Evolutionary conservation across 2,329 filamentous ascomycete species (phyloP).

Genomic region (Colletotrichum tofieldiae): DNA sequence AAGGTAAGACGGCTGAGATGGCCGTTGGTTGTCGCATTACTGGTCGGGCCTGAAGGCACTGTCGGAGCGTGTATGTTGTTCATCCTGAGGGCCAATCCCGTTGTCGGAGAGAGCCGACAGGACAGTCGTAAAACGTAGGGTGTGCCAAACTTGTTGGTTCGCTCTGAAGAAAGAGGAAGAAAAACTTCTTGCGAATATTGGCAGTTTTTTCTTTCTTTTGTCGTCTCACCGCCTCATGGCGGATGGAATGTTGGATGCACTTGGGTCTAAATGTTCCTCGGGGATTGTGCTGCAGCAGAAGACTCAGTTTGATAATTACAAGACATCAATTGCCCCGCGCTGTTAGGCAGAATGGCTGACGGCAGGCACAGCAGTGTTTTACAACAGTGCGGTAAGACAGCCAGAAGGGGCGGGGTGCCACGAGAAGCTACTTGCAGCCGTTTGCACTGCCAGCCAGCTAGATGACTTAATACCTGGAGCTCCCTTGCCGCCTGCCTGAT

Average conservation of each 20-base stretch:
- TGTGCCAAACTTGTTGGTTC: background rate
- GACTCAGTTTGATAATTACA: background rate
- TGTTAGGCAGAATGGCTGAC: conserved; percentile 1
- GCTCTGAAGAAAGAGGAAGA: background rate
- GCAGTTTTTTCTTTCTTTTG: background rate
- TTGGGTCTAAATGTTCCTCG: background rate
- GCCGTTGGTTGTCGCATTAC: conserved; percentile 73
- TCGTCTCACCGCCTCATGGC: too few species aligned
- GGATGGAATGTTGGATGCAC: background rate
- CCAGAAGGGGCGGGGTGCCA: background rate
- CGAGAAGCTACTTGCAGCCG: background rate
- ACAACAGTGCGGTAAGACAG: background rate
- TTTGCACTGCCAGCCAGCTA: background rate
- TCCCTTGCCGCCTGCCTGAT: background rate
- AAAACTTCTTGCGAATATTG: background rate
- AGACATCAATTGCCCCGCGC: conserved; percentile 7
- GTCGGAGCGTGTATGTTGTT: conserved; percentile 72
- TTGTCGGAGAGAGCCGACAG: background rate
- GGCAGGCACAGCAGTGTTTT: background rate
- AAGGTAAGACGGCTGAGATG: conserved; percentile 77
- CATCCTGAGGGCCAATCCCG: conserved; percentile 59
- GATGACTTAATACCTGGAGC: background rate
- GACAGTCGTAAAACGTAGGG: background rate
- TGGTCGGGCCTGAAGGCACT: conserved; percentile 81
- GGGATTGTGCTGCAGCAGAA: background rate